A percentile compares a stretch with the other conserved stretches of the same genome.
phyloP scores from a whole-genome alignment of 1,139 yeast genomes.

The Candida tetrigidarum region DNA sequence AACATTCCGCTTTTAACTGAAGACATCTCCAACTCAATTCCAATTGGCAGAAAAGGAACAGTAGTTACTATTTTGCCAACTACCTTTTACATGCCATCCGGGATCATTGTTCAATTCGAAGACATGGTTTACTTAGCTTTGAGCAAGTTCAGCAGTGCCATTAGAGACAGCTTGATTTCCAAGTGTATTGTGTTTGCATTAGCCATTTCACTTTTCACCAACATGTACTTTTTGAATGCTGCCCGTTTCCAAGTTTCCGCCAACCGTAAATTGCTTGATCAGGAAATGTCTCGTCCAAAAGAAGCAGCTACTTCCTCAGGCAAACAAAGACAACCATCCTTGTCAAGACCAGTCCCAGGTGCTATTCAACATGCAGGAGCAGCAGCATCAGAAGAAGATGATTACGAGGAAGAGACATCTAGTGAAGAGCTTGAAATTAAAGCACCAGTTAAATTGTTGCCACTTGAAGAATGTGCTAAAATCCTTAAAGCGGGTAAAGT shows the following conservation, averaged over 20 bases:
- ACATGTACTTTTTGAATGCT: slow-evolving; percentile 81
- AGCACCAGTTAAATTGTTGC: slow-evolving; percentile 26
- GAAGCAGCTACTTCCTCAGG: slow-evolving; percentile 7
- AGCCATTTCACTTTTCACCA: slow-evolving; percentile 76
- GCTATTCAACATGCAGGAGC: neutral
- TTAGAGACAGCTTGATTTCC: slow-evolving; percentile 80
- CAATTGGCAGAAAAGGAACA: slow-evolving; percentile 51
- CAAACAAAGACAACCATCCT: neutral
- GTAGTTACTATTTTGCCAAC: slow-evolving; percentile 72
- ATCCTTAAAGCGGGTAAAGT: slow-evolving; percentile 75
- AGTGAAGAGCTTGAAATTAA: slow-evolving; percentile 30
- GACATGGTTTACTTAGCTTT: slow-evolving; percentile 59
- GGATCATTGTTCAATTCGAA: slow-evolving; percentile 66
- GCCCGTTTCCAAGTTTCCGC: slow-evolving; percentile 61
- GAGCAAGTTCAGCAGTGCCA: slow-evolving; percentile 67
- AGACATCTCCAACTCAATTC: slow-evolving; percentile 45
- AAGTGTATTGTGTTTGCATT: slow-evolving; percentile 77
- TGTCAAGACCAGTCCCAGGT: slow-evolving; percentile 4
- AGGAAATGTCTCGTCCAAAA: slow-evolving; percentile 39
- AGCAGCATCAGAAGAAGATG: slow-evolving; percentile 9
- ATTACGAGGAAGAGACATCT: slow-evolving; percentile 16
- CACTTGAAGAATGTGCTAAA: slow-evolving; percentile 66
- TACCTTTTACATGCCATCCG: slow-evolving; percentile 70
- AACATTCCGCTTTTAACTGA: slow-evolving; percentile 39
- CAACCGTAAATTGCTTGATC: slow-evolving; percentile 46